phyloP scores from a whole-genome alignment of 495 filamentous ascomycete species.

The Podospora tetraspora region DNA sequence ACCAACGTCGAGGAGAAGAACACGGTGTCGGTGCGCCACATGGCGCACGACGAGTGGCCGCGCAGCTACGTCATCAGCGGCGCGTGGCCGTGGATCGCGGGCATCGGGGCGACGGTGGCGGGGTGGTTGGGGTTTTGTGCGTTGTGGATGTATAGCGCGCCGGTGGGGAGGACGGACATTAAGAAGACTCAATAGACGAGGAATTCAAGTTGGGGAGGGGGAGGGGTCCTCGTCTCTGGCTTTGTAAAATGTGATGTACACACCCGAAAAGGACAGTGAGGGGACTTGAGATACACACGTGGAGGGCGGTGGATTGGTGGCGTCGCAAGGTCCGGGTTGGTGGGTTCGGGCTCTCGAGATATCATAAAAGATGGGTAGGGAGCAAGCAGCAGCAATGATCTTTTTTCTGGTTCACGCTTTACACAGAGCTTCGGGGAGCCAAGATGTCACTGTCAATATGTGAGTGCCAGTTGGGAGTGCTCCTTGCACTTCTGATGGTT shows the following conservation, averaged over 20 bases:
- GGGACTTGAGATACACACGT: neutral
- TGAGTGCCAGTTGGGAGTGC: neutral
- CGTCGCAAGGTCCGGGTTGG: neutral
- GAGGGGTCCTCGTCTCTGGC: conserved; percentile 6
- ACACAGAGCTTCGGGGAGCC: neutral
- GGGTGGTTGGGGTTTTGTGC: conserved; percentile 83
- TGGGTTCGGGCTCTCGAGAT: neutral
- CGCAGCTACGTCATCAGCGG: conserved; percentile 83
- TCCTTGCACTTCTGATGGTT: too few relatives aligned
- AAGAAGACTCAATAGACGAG: conserved; percentile 67
- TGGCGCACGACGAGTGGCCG: conserved; percentile 94
- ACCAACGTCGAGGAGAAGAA: conserved; percentile 90
- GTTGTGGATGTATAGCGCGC: conserved; percentile 85
- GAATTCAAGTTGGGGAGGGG: neutral
- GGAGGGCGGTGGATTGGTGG: neutral
- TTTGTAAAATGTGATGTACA: conserved; percentile 12
- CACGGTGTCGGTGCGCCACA: conserved; percentile 89
- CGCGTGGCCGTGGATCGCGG: conserved; percentile 93
- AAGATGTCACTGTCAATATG: neutral
- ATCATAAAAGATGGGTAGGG: neutral
- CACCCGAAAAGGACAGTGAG: neutral
- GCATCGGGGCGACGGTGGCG: conserved; percentile 72
- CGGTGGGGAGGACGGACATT: conserved; percentile 43
- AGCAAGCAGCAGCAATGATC: neutral
- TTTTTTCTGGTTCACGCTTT: neutral